Base-by-base conservation (phyloP, 768 basidiomycete species). In the Tylopilus vinaceipallidus region DNA sequence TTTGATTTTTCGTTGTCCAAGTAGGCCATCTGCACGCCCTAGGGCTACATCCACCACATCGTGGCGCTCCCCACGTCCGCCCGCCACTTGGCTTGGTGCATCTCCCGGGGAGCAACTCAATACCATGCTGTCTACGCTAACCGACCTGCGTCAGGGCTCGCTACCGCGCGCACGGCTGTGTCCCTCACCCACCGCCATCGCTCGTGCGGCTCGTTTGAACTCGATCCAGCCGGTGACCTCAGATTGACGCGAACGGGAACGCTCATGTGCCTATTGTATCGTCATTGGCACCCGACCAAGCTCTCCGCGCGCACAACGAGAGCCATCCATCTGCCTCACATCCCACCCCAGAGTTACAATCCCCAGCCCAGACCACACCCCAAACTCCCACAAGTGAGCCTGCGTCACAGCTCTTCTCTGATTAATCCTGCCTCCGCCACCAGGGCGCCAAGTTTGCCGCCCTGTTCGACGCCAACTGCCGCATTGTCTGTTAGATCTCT, bases 401-500 rank as follows among this genome's bases (percentile, higher is more conserved):
- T 47, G 42, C 70, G n/a, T n/a, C n/a, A 0, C 73, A 70, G 38
- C 73, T 77, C n/a, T n/a, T n/a, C n/a, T n/a, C n/a, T n/a, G n/a
- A n/a, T n/a, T n/a, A n/a, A n/a, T n/a, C n/a, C n/a, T 99, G 98
- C 67, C 81, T 99, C 36, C 86, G 97, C 42, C 98, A 99, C 60
- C 97, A 99, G 70, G 95, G 97, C 36, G 90, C 93, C 68, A 99
- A 98, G 71, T 99, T 99, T 69, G 91, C 84, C 17, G 77, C 86
- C 16, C 86, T 95, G 2, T 99, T 98, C 71, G 97, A 99, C 67
- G 97, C 95, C 41, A 99, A 99, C 71, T 99, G 97, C 68, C 98
- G n/a, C n/a, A n/a, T n/a, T n/a, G n/a, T n/a, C n/a, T n/a, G n/a
- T n/a, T n/a, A n/a, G n/a, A n/a, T n/a, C n/a, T n/a, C n/a, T n/a